These are phyloP conservation scores for Asparagopsis taxiformis DNA, from an alignment of 31 red algal genomes.

Conservation along the genomic window DNA sequence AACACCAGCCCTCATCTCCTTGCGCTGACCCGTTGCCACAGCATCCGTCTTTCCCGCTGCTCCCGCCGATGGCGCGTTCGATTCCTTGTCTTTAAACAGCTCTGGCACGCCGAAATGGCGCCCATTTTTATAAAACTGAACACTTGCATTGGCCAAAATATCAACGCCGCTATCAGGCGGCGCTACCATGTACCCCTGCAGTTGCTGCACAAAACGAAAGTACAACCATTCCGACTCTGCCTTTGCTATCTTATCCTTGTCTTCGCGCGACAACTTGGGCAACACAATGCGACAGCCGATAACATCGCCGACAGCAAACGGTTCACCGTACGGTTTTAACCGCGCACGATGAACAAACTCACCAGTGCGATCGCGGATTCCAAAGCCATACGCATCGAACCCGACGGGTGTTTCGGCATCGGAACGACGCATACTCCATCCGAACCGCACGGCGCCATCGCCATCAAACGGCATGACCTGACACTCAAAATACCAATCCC, in stretches of 20 bases:
- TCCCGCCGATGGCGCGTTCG: constrained; percentile 3
- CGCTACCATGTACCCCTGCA: constrained; percentile 34
- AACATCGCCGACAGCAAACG: constrained; percentile 60
- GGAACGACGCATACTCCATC: constrained; percentile 63
- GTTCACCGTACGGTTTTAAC: constrained; percentile 16
- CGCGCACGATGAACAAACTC: constrained; percentile 52
- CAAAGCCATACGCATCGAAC: constrained; percentile 61
- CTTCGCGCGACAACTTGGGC: constrained; percentile 16
- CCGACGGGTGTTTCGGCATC: constrained; percentile 77
- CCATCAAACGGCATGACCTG: constrained; percentile 21
- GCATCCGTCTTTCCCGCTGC: neutral
- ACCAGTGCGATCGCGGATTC: constrained; percentile 59
- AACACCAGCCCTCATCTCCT: constrained; percentile 13
- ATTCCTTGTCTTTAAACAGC: constrained; percentile 7
- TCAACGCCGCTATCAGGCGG: constrained; percentile 44
- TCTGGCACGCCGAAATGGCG: constrained; percentile 26
- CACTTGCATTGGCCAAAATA: constrained; percentile 12
- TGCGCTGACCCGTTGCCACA: neutral
- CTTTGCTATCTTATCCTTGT: constrained; percentile 8
- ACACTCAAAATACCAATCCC: constrained; percentile 79
- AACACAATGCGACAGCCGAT: constrained; percentile 62
- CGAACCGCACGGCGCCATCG: constrained; percentile 61
- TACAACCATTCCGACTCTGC: constrained; percentile 26
- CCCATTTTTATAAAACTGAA: constrained; percentile 76
- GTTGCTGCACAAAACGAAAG: constrained; percentile 22